A percentile compares a stretch with the other conserved stretches of the same genome.
Evolutionary conservation across 1,284 basidiomycete genomes (phyloP).

Genomic region (Marasmius fiardii): DNA sequence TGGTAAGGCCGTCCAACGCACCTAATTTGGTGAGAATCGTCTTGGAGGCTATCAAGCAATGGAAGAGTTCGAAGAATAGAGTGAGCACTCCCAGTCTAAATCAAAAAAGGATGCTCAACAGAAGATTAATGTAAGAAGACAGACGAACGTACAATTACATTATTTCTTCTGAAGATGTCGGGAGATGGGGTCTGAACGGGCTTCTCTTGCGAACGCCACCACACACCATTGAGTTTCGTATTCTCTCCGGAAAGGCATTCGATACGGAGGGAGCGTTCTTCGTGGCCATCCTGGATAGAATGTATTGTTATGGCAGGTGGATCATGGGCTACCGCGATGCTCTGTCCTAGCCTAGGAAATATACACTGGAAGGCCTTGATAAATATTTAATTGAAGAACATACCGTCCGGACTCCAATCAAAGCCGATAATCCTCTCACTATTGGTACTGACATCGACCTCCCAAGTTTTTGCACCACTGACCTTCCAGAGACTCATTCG

Average conservation of each 20-base stretch:
- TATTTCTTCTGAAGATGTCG: slow-evolving; percentile 70
- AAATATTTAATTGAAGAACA: slow-evolving; percentile 15
- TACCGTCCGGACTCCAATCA: slow-evolving; percentile 81
- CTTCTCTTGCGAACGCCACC: slow-evolving; percentile 66
- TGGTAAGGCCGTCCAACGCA: slow-evolving; percentile 27
- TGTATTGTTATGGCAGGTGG: slow-evolving; percentile 66
- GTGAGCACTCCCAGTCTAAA: slow-evolving; percentile 72
- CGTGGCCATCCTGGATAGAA: slow-evolving; percentile 70
- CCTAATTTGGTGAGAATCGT: slow-evolving; percentile 62
- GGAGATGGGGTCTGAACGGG: slow-evolving; percentile 40
- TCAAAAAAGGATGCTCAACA: slow-evolving; percentile 8
- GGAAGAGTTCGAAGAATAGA: slow-evolving; percentile 67
- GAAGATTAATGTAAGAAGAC: not conserved
- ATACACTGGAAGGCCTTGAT: slow-evolving; percentile 11
- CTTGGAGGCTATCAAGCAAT: slow-evolving; percentile 63
- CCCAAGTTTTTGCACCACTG: slow-evolving; percentile 77
- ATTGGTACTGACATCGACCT: slow-evolving; percentile 54
- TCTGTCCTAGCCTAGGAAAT: slow-evolving; percentile 49
- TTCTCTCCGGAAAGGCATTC: slow-evolving; percentile 15
- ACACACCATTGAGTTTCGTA: slow-evolving; percentile 45
- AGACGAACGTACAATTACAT: slow-evolving; percentile 50
- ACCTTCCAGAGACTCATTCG: slow-evolving; percentile 76
- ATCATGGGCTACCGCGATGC: slow-evolving; percentile 67
- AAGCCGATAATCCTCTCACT: slow-evolving; percentile 54
- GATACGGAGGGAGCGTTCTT: slow-evolving; percentile 40